phyloP scores from a whole-genome alignment of 148 eudicot genomes.

The Spergularia marina region DNA sequence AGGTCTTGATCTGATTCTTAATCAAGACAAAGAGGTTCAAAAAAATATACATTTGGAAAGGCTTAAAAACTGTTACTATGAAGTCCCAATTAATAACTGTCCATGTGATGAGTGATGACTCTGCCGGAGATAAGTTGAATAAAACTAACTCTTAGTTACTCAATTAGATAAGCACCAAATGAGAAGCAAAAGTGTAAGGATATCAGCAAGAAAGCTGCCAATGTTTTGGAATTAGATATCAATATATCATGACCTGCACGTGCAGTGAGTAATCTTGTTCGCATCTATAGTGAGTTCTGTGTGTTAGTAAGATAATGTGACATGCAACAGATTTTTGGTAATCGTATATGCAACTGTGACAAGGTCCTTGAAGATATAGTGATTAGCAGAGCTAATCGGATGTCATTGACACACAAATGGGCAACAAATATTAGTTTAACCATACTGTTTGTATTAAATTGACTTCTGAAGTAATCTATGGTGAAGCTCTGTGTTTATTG shows the following conservation, averaged over 20 bases:
- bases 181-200: background rate
- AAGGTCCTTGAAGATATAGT: background rate
- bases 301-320: background rate
- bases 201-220: background rate
- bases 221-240: background rate
- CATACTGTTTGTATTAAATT: background rate
- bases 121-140: background rate
- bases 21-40: no score
- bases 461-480: background rate
- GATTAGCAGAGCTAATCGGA: background rate
- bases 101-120: background rate
- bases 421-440: no score
- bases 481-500: background rate
- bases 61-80: background rate
- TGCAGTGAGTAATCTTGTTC: background rate
- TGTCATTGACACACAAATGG: background rate
- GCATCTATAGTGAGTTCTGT: background rate
- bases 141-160: background rate
- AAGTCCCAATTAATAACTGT: background rate
- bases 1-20: no score
- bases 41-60: background rate
- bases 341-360: background rate
- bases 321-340: background rate
- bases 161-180: background rate
- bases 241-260: background rate